phyloP scores from a whole-genome alignment of 1,284 basidiomycete genomes.

The Xerocomus amazonicus region DNA sequence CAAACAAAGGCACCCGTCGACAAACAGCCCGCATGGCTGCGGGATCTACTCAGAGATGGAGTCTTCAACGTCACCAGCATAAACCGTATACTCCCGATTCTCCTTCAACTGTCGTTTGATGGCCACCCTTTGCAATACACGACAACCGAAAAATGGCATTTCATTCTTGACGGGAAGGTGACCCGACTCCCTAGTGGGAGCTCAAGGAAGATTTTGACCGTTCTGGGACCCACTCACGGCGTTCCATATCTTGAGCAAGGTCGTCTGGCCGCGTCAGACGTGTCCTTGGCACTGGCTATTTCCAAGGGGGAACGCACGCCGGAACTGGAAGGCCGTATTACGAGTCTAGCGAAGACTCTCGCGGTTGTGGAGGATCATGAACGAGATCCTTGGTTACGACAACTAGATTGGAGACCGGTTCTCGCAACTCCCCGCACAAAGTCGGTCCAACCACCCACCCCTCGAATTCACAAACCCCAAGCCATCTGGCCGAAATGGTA shows the following conservation, averaged over 20 bases:
- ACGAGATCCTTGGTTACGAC: slow-evolving; percentile 56
- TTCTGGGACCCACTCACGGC: slow-evolving; percentile 45
- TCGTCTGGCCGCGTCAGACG: slow-evolving; percentile 37
- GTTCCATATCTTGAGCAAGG: slow-evolving; percentile 39
- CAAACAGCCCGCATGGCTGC: slow-evolving; percentile 72
- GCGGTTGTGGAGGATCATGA: slow-evolving; percentile 23
- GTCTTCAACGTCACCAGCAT: slow-evolving; percentile 53
- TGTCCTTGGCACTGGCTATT: slow-evolving; percentile 42
- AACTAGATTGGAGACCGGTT: slow-evolving; percentile 60
- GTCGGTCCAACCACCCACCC: neutral
- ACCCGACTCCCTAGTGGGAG: slow-evolving; percentile 37
- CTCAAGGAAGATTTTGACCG: slow-evolving; percentile 38
- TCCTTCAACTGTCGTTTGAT: slow-evolving; percentile 77
- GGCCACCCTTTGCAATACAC: slow-evolving; percentile 66
- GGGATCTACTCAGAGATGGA: slow-evolving; percentile 48
- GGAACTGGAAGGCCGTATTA: slow-evolving; percentile 32
- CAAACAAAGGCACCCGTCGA: neutral
- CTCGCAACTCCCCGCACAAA: neutral
- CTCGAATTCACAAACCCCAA: slow-evolving; percentile 5
- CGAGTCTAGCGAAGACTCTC: slow-evolving; percentile 38
- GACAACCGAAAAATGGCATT: slow-evolving; percentile 67
- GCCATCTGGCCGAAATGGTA: slow-evolving; percentile 91
- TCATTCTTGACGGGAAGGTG: slow-evolving; percentile 37
- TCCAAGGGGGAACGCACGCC: slow-evolving; percentile 37
- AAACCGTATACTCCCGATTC: slow-evolving; percentile 70